Evolutionary conservation across 371 early-diverging fungal genomes (phyloP), one percentile per base, ranked within the genome.

Genomic region (Parasitella parasitica): DNA sequence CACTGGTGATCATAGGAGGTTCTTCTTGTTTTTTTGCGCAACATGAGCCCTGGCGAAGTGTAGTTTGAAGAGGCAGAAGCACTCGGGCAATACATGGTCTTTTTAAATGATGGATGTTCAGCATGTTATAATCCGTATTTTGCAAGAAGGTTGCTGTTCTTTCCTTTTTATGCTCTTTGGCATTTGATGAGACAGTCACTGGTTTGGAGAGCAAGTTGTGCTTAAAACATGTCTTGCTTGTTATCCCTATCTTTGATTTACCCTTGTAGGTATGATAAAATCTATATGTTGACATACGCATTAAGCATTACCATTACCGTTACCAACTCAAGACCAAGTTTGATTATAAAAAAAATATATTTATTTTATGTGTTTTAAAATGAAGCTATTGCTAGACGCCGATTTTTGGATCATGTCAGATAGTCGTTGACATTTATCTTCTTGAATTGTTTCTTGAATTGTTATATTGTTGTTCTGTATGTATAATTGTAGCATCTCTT

Each of bases 401-500:
- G 18, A 15, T 8, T 7, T 20, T 43, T 43, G 43, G 11, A 20
- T 20, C 22, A 43, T 43, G 7, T 22, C 43, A 43, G 43, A 43
- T 43, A 43, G 22, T 20, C 43, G 22, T 20, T 20, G 24, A 22
- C 43, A 11, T 28, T 49, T 28, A 49, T 49, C 49, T 49, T 49
- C 49, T 49, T 6, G 49, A 49, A 26, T 49, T 49, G n/a, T 28
- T 49, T n/a, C 49, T 28, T 6, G 49, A 15, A 27, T 24, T 28
- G n/a, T 49, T 49, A n/a, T 27, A 49, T 27, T 49, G 54, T 7
- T 34, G 58, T 32, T 50, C 58, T 18, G 54, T 57, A n/a, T 57
- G 64, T 36, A 61, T 66, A 11, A 66, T 53, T 9, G 61, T 61
- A 0, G 67, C 67, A 57, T 66, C 67, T 24, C 57, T 56, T 32